A percentile compares a stretch with the other conserved stretches of the same genome.
These are phyloP conservation scores for Salix exigua DNA, from an alignment of 345 rosid genomes.

Conservation along the genomic window DNA sequence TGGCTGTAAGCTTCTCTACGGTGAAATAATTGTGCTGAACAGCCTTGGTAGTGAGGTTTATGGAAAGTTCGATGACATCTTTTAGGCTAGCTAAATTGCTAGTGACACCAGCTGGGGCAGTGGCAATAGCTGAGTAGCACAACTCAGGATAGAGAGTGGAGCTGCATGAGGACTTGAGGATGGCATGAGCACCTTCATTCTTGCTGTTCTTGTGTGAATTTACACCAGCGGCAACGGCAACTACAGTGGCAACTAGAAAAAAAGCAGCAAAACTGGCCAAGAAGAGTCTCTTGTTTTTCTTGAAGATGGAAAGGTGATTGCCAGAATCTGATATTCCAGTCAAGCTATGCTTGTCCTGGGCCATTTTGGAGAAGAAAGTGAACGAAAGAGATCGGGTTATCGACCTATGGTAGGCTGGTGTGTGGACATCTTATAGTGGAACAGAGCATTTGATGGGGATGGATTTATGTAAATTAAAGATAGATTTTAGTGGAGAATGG, in stretches of 20 bases:
- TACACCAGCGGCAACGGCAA: constrained; percentile 42
- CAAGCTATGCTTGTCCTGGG: constrained; percentile 18
- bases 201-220: constrained; percentile 19
- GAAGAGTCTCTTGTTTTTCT: constrained; percentile 33
- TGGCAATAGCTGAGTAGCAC: constrained; percentile 61
- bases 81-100: constrained; percentile 26
- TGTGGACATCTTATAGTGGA: background rate
- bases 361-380: constrained; percentile 7
- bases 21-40: constrained; percentile 30
- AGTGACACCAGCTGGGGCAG: constrained; percentile 25
- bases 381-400: background rate
- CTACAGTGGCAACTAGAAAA: constrained; percentile 35
- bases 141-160: constrained; percentile 60
- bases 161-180: constrained; percentile 62
- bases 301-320: constrained; percentile 12
- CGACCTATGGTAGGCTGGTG: background rate
- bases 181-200: constrained; percentile 34
- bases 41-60: constrained; percentile 22
- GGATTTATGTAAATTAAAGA: background rate
- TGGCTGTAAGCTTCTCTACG: constrained; percentile 23
- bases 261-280: constrained; percentile 31
- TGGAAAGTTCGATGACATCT: constrained; percentile 34
- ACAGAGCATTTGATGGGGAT: background rate
- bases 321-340: constrained; percentile 22
- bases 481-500: background rate